A percentile compares a stretch with the other conserved stretches of the same genome.
Evolutionary conservation across 1,284 basidiomycete species (phyloP).

Genomic region (Peniophora sp.): DNA sequence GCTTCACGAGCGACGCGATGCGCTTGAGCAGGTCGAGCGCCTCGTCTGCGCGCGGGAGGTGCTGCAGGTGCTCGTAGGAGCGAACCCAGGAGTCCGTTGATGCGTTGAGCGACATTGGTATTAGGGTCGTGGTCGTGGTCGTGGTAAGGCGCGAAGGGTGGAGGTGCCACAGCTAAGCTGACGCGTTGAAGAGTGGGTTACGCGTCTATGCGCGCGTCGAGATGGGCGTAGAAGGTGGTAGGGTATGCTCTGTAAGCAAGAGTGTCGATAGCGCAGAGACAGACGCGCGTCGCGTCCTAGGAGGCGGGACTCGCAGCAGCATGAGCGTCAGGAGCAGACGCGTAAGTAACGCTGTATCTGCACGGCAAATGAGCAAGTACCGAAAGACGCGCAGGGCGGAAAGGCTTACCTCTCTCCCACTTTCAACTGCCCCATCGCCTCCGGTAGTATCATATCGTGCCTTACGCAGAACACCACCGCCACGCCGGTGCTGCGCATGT

Average conservation of each 20-base stretch:
- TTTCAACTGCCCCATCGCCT: neutral
- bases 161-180: no score
- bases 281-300: no score
- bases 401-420: neutral
- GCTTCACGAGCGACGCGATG: slow-evolving; percentile 77
- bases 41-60: slow-evolving; percentile 48
- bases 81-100: slow-evolving; percentile 27
- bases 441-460: neutral
- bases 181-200: no score
- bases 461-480: neutral
- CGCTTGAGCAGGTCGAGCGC: slow-evolving; percentile 63
- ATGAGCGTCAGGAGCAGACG: no score
- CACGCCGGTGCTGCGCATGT: neutral
- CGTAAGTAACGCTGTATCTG: neutral
- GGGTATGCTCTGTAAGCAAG: no score
- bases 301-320: no score
- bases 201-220: no score
- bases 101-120: no score
- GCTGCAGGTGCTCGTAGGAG: slow-evolving; percentile 62
- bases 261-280: no score
- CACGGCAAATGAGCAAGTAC: neutral
- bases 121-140: no score
- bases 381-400: neutral
- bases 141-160: no score
- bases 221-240: no score